Evolutionary conservation across 768 basidiomycete species (phyloP), one percentile per base, ranked within the genome.

Genomic region (Russula sp.): DNA sequence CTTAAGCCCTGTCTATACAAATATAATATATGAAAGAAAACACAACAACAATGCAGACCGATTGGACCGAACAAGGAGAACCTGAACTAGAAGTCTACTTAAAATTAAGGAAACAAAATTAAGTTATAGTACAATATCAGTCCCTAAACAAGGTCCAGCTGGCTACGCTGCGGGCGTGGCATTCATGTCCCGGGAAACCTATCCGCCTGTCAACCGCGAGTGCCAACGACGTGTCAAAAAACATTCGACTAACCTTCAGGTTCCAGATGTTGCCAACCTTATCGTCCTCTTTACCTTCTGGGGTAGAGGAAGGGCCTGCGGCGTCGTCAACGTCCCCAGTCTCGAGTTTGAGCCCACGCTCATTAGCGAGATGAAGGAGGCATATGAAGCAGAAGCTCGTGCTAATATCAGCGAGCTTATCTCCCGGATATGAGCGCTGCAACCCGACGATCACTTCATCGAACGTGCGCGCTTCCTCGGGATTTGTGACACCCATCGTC

Each of bases 331-430:
- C 13, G 63, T 76, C 69, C 70, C 78, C 71, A 52, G 84, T 74
- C 73, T 84, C 89, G 40, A 99, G 82, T 72, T 89, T 90, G 55
- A 98, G 80, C 2, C 96, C 97, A 71, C 93, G 90, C 76, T 98
- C 97, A 73, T 99, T 98, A 20, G 96, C 96, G 50, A 98, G 77
- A 78, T 98, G 97, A 20, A 99, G 78, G 28, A 98, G 79, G 72
- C 97, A 98, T 74, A 98, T 99, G 79, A 98, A 99, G 74, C 96
- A 98, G 85, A 96, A 98, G 68, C 93, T 96, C 18, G 97, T 98
- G 74, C 94, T 97, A 73, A 98, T 97, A 68, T 99, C 97, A 46
- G 89, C 89, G 89, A 98, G 90, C 79, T 96, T 98, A 49, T 98
- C 95, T 63, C 78, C 77, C 0, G 96, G 94, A 74, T 98, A 98